phyloP scores from a whole-genome alignment of 2,329 filamentous ascomycete species.

The Sarocladium oryzae region DNA sequence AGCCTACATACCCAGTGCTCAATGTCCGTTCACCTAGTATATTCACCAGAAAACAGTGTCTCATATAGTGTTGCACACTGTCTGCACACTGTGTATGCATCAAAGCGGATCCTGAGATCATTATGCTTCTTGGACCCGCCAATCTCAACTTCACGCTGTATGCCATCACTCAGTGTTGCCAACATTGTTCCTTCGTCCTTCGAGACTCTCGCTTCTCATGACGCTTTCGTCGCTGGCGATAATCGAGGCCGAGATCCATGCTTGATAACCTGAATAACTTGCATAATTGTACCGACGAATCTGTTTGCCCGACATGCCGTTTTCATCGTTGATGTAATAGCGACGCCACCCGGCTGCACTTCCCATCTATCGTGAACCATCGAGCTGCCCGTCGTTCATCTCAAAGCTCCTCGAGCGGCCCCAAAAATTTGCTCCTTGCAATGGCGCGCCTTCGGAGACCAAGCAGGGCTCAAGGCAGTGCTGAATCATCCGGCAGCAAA shows the following conservation, averaged over 20 bases:
- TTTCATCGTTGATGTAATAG: not conserved
- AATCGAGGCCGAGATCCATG: not conserved
- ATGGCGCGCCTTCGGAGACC: not conserved
- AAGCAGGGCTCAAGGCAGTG: not conserved
- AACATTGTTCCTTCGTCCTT: not conserved
- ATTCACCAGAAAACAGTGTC: too few relatives aligned
- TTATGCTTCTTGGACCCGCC: constrained; percentile 1
- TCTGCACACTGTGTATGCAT: constrained; percentile 1
- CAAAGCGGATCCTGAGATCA: not conserved
- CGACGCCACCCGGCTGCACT: not conserved
- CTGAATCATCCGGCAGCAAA: not conserved
- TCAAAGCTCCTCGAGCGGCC: too few relatives aligned
- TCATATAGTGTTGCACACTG: too few relatives aligned
- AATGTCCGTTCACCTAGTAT: too few relatives aligned
- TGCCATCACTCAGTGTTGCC: not conserved
- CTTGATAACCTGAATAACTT: not conserved
- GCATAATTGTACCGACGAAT: not conserved
- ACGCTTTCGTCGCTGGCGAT: not conserved
- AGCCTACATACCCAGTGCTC: not conserved
- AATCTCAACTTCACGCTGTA: not conserved
- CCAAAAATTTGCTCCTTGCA: not conserved
- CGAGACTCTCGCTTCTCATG: not conserved
- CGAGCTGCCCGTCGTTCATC: too few relatives aligned
- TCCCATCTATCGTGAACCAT: not conserved
- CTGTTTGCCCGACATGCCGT: not conserved